Conservation (phyloP, 441 rosid species). For the Erodium trifolium region DNA sequence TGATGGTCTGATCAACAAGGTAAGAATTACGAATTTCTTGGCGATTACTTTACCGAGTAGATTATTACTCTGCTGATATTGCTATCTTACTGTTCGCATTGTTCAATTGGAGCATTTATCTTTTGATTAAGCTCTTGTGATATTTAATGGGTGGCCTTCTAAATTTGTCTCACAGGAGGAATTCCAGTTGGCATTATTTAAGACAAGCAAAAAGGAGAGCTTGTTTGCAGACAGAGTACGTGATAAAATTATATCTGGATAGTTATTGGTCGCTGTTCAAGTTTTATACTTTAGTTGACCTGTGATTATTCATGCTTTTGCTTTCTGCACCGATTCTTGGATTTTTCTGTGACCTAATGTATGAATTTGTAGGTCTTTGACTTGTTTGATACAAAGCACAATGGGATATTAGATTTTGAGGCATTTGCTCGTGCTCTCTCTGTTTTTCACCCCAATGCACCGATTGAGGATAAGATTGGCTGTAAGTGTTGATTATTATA, state of each 20-base stretch:
- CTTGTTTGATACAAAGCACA: slow-evolving; percentile 88
- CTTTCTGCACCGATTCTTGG: not conserved
- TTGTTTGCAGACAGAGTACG: slow-evolving; percentile 90
- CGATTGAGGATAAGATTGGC: slow-evolving; percentile 75
- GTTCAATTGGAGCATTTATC: too few relatives aligned
- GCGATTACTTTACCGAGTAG: not conserved
- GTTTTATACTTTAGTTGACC: not conserved
- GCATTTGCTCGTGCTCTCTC: slow-evolving; percentile 95
- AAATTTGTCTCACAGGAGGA: slow-evolving; percentile 51
- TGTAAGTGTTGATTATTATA: slow-evolving; percentile 23
- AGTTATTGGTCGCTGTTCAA: too few relatives aligned
- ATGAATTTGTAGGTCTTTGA: slow-evolving; percentile 58
- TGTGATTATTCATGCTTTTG: not conserved
- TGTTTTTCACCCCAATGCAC: slow-evolving; percentile 90
- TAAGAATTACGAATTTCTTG: slow-evolving; percentile 10
- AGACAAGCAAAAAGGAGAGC: slow-evolving; percentile 92
- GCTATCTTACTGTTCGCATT: not conserved
- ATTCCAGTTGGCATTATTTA: slow-evolving; percentile 89
- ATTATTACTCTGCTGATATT: not conserved
- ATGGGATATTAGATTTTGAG: slow-evolving; percentile 90
- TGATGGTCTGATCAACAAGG: slow-evolving; percentile 95
- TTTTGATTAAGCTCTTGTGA: too few relatives aligned
- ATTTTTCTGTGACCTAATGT: not conserved
- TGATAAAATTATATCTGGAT: not conserved
- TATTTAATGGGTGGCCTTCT: not conserved